Percentiles rank a stretch among this genome's conserved stretches.
These are phyloP conservation scores for Sparassis latifolia DNA, from an alignment of 1,284 basidiomycete genomes.

Conservation along the genomic window DNA sequence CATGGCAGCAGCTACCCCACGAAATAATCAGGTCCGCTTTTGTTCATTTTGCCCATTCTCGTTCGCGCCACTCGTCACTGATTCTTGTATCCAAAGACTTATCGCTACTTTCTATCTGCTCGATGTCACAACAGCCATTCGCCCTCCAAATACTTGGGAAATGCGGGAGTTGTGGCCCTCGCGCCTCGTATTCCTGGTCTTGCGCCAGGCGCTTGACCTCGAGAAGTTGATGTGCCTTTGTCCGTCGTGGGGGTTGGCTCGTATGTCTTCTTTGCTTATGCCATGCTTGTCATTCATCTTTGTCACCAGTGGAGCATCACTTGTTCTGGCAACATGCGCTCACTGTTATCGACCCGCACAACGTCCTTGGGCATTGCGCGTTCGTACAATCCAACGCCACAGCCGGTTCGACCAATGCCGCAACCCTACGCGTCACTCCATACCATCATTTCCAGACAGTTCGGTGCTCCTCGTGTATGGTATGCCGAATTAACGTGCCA, in stretches of 20 bases:
- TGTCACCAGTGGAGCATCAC: slow-evolving; percentile 44
- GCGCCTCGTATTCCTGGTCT: slow-evolving; percentile 47
- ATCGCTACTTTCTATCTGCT: slow-evolving; percentile 57
- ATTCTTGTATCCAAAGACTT: slow-evolving; percentile 33
- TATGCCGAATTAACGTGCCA: slow-evolving; percentile 67
- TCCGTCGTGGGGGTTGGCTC: slow-evolving; percentile 37
- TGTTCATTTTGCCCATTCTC: slow-evolving; percentile 3
- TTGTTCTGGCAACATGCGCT: slow-evolving; percentile 54
- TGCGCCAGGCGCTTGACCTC: slow-evolving; percentile 49
- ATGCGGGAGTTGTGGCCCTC: slow-evolving; percentile 48
- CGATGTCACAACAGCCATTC: slow-evolving; percentile 36
- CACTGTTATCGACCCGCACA: slow-evolving; percentile 46
- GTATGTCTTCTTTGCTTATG: slow-evolving; percentile 28
- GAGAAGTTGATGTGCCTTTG: slow-evolving; percentile 54
- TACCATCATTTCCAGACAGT: slow-evolving; percentile 40
- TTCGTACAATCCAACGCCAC: slow-evolving; percentile 23
- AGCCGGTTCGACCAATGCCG: slow-evolving; percentile 22
- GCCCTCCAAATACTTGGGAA: slow-evolving; percentile 55
- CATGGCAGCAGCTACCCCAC: slow-evolving; percentile 63
- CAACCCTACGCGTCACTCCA: slow-evolving; percentile 28
- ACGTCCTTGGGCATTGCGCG: slow-evolving; percentile 29
- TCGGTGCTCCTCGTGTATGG: slow-evolving; percentile 41
- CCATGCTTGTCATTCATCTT: background rate
- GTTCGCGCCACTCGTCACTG: slow-evolving; percentile 19
- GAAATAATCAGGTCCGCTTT: slow-evolving; percentile 58